Evolutionary conservation across 1,284 basidiomycete genomes (phyloP), one percentile per base, ranked within the genome.

Genomic region (Gomphus bonarii): DNA sequence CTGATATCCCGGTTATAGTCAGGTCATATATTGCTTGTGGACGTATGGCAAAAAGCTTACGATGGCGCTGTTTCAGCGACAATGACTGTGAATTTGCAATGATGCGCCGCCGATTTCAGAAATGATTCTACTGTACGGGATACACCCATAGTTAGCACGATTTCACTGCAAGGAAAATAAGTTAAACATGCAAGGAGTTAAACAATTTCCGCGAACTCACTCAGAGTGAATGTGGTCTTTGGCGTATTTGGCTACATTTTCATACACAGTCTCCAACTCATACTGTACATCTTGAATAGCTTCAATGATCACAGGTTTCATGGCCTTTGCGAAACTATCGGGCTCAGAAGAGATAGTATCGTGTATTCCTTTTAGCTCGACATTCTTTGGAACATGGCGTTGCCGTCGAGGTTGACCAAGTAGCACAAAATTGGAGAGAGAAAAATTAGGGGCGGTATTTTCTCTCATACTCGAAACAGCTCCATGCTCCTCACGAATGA

Each of bases 151-250:
- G 95, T 99, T 61, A 99, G 73, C 62, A 99, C 94, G 63, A 97
- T 95, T 70, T 99, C 95, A 63, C 93, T 95, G 66, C 5, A 59
- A 52, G 60, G n/a, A n/a, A 50, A 40, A 16, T 33, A 31, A 31
- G 40, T 49, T 33, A 33, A 25, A 54, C 50, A 28, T 31, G 12
- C 58, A 40, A 48, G 47, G 22, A 50, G 54, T 25, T 30, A 36
- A 42, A 12, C 30, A 58, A 38, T 36, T 52, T 49, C 47, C 42
- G n/a, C 38, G 31, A 1, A 72, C 88, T 66, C 67, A 95, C 92
- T 97, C 93, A 10, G 92, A 92, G 70, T 98, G 95, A 61, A 99
- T 91, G 69, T 99, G 95, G 69, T 97, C 94, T 68, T 84, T 88
- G 1, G 95, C 92, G 61, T 91, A 92, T 72, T 92, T 95, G 3